Conservation (phyloP, 2,329 filamentous ascomycete species). For the Colletotrichum agaves region DNA sequence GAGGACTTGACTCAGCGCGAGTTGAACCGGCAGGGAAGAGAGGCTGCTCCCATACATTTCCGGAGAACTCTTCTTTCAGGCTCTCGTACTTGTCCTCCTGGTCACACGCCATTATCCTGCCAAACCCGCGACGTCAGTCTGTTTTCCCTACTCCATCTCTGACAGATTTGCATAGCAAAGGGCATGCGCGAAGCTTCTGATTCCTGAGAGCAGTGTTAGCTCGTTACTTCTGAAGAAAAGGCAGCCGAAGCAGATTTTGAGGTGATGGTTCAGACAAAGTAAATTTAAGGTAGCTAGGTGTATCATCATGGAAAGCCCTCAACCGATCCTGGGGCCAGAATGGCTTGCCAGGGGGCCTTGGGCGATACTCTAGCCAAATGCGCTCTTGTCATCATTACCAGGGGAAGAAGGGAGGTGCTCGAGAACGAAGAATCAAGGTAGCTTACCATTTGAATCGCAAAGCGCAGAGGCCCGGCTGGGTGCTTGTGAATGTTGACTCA, state of each 20-base stretch:
- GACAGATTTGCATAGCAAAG: neutral
- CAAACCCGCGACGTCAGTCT: constrained; percentile 29
- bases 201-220: constrained; percentile 38
- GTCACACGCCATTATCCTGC: constrained; percentile 94
- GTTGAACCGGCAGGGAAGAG: constrained; percentile 18
- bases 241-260: constrained; percentile 39
- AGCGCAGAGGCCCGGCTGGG: constrained; percentile 30
- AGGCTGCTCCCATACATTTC: constrained; percentile 73
- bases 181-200: constrained; percentile 48
- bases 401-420: constrained; percentile 20
- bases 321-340: constrained; percentile 75
- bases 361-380: constrained; percentile 99
- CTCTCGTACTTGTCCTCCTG: constrained; percentile 87
- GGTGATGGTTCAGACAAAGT: constrained; percentile 76
- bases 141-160: neutral
- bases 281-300: constrained; percentile 96
- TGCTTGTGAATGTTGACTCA: constrained; percentile 54
- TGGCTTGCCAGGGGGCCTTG: constrained; percentile 71
- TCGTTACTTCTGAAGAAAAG: constrained; percentile 36
- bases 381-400: constrained; percentile 98
- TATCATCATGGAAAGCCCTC: constrained; percentile 95
- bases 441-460: constrained; percentile 51
- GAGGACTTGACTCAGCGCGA: constrained; percentile 32
- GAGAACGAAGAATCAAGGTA: constrained; percentile 25
- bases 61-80: constrained; percentile 83